A percentile compares a stretch with the other conserved stretches of the same genome.
phyloP scores from a whole-genome alignment of 257 asterid genomes.

The Solanum infundibuliforme region DNA sequence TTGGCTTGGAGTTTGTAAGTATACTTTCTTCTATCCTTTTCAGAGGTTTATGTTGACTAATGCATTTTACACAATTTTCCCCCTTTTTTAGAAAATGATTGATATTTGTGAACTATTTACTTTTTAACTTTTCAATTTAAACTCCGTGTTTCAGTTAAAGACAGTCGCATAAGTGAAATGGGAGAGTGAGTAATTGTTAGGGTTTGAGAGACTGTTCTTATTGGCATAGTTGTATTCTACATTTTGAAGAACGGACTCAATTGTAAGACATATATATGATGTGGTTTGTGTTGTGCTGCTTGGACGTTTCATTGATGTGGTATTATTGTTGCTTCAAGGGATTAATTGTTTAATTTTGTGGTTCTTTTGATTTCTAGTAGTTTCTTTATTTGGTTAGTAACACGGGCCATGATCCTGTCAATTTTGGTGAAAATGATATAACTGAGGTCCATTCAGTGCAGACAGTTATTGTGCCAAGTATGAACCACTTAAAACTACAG shows the following conservation, averaged over 20 bases:
- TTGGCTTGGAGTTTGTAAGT: constrained; percentile 89
- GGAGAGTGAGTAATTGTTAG: background rate
- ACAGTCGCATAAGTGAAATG: background rate
- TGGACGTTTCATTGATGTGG: background rate
- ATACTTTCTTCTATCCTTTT: background rate
- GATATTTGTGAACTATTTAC: no score
- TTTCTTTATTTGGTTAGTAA: background rate
- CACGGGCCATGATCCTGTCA: background rate
- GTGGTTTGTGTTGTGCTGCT: background rate
- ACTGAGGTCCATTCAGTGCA: background rate
- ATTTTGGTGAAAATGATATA: background rate
- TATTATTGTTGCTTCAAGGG: background rate
- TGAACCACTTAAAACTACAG: background rate
- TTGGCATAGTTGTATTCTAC: background rate
- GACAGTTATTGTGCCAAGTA: background rate
- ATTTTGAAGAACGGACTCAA: background rate
- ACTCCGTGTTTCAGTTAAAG: background rate
- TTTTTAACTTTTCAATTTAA: no score
- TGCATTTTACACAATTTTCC: background rate
- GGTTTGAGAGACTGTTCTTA: background rate
- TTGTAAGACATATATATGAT: background rate
- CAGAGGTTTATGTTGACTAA: background rate
- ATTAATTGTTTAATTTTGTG: background rate
- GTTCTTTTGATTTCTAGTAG: background rate
- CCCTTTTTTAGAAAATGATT: background rate